A percentile compares a stretch with the other conserved stretches of the same genome.
Evolutionary conservation across 2,329 filamentous ascomycete species (phyloP).

Genomic region (Monosporascus ibericus): DNA sequence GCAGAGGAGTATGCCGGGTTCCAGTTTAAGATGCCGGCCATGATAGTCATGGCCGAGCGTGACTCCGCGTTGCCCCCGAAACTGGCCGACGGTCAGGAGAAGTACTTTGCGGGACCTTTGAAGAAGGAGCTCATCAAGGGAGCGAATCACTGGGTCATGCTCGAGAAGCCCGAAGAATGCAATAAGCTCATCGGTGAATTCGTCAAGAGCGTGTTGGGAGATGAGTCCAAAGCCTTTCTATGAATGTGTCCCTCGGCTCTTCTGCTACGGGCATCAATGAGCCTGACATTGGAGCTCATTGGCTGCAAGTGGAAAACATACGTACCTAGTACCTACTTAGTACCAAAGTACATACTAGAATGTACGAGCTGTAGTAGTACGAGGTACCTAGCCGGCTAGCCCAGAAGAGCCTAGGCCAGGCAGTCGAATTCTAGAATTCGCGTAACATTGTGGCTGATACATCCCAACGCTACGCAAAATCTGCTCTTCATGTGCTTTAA

Average conservation of each 20-base stretch:
- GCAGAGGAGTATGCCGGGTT: constrained; percentile 56
- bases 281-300: no score
- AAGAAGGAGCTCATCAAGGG: constrained; percentile 52
- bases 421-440: no score
- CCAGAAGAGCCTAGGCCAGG: no score
- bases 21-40: constrained; percentile 54
- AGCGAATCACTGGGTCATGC: constrained; percentile 76
- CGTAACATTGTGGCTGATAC: no score
- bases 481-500: no score
- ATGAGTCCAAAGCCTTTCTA: constrained; percentile 30
- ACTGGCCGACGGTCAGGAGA: constrained; percentile 68
- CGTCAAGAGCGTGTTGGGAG: constrained; percentile 47
- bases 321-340: no score
- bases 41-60: constrained; percentile 67
- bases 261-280: no score
- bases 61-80: constrained; percentile 68
- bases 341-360: no score
- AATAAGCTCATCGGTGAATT: constrained; percentile 66
- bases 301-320: no score
- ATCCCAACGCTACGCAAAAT: no score
- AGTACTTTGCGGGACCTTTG: constrained; percentile 53
- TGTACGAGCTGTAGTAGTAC: no score
- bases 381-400: no score
- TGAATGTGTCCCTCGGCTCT: constrained; percentile 13
- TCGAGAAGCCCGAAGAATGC: constrained; percentile 63